Evolutionary conservation across 345 rosid genomes (phyloP), one percentile per base, ranked within the genome.

Genomic region (Microthlaspi erraticum): DNA sequence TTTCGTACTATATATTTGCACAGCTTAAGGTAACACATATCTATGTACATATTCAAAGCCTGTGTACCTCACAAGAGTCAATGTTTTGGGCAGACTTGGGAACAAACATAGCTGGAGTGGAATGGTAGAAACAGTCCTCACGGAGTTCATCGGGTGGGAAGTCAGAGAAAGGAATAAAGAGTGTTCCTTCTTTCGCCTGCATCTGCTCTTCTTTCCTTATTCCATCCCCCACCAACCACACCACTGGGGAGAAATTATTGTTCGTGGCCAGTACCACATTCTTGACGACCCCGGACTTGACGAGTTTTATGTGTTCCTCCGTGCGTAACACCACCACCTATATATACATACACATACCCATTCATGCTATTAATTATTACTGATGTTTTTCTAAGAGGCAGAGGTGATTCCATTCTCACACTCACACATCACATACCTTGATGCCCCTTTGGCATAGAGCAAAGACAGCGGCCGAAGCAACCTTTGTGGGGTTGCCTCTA

Each of bases 201-300:
- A 17, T 53, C 48, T 81, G 89, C 50, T 83, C 89, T 71, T 68
- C 69, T 43, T 78, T 77, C 1, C 29, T 62, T 46, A 87, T 23
- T 31, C 70, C 85, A 65, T 82, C 89, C 61, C 86, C 89, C 19
- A 82, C 80, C 48, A 87, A 49, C 92, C 87, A 85, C 57, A 83
- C 58, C 79, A 8, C 34, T 55, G 62, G 14, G n/a, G 54, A 68
- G 34, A 18, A 32, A 43, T 9, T 11, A 31, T 5, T 29, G 41
- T 19, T 42, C 9, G 62, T 17, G 3, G 72, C 12, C 33, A 54
- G 7, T 18, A 42, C 63, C 43, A 42, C 10, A 42, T 67, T 67
- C 53, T 67, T 43, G n/a, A 18, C 34, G 7, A 43, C 43, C 39
- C 39, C 64, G 29, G 7, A 34, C 19, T 64, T 55, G 31, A 42